Evolutionary conservation across 2,329 filamentous ascomycete species (phyloP).

Genomic region (Sporothrix phasma): DNA sequence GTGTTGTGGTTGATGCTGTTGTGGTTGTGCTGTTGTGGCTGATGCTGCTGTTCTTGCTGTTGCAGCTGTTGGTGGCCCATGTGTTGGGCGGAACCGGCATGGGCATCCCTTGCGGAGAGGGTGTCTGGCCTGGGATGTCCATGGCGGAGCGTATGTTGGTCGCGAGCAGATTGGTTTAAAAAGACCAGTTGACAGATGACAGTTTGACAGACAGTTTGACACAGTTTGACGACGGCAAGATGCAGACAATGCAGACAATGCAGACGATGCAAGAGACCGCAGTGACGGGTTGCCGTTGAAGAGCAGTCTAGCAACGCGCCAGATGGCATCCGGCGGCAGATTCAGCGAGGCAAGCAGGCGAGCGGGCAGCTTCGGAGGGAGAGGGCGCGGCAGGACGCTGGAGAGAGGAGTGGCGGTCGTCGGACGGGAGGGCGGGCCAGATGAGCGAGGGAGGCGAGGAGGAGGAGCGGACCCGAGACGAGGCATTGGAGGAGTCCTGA

Average conservation of each 20-base stretch:
- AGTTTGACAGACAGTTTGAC: too few relatives aligned
- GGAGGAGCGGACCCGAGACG: too few relatives aligned
- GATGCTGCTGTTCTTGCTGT: background rate
- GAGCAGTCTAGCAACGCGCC: background rate
- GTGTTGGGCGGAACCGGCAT: slow-evolving; percentile 19
- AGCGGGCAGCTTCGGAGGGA: background rate
- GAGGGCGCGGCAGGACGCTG: background rate
- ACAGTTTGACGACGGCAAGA: too few relatives aligned
- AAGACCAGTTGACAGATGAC: too few relatives aligned
- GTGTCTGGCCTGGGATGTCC: background rate
- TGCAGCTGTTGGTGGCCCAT: slow-evolving; percentile 1
- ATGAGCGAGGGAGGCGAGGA: background rate
- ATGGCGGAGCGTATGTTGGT: too few relatives aligned
- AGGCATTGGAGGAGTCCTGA: too few relatives aligned
- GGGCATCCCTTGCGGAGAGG: slow-evolving; percentile 16
- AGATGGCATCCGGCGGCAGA: background rate
- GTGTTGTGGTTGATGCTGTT: slow-evolving; percentile 50
- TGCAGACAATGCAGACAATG: too few relatives aligned
- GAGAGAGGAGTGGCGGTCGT: background rate
- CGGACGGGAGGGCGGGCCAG: background rate
- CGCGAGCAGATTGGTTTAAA: too few relatives aligned
- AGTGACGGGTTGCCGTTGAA: slow-evolving; percentile 6
- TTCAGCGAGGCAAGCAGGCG: background rate
- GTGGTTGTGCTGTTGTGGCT: background rate
- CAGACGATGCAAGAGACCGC: background rate